A percentile compares a stretch with the other conserved stretches of the same genome.
phyloP scores from a whole-genome alignment of 2,329 filamentous ascomycete genomes.

The Ploettnerulaceae sp. region DNA sequence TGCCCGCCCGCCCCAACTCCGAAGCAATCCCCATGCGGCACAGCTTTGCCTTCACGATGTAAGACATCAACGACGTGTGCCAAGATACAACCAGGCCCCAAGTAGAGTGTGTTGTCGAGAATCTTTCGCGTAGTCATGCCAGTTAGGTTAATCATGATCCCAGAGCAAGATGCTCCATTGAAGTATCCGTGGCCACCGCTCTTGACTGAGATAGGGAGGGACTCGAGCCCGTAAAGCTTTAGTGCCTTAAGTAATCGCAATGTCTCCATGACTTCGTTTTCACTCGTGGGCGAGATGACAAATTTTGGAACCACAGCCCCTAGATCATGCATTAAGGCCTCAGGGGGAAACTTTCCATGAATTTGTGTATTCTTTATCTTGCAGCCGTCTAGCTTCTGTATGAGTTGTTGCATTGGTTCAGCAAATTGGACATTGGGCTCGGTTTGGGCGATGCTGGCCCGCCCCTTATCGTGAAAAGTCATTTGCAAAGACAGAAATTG shows the following conservation, averaged over 20 bases:
- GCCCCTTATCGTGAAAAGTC: too few species aligned
- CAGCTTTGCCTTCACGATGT: neutral
- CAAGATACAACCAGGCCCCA: slow-evolving; percentile 1
- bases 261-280: neutral
- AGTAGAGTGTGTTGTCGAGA: neutral
- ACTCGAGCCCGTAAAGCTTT: neutral
- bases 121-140: neutral
- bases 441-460: too few species aligned
- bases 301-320: neutral
- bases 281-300: neutral
- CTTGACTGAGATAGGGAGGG: neutral
- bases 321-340: neutral
- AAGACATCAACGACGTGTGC: neutral
- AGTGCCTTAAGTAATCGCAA: neutral
- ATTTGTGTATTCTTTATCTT: too few species aligned
- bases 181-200: slow-evolving; percentile 1
- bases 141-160: neutral
- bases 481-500: too few species aligned
- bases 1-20: neutral
- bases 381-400: too few species aligned
- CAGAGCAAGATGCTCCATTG: neutral
- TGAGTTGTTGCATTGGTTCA: too few species aligned
- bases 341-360: too few species aligned
- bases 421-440: too few species aligned
- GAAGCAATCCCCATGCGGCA: neutral